Percentiles rank a stretch among this genome's conserved stretches.
phyloP scores from a whole-genome alignment of 2,329 filamentous ascomycete genomes.

The Xylariaceae sp. region DNA sequence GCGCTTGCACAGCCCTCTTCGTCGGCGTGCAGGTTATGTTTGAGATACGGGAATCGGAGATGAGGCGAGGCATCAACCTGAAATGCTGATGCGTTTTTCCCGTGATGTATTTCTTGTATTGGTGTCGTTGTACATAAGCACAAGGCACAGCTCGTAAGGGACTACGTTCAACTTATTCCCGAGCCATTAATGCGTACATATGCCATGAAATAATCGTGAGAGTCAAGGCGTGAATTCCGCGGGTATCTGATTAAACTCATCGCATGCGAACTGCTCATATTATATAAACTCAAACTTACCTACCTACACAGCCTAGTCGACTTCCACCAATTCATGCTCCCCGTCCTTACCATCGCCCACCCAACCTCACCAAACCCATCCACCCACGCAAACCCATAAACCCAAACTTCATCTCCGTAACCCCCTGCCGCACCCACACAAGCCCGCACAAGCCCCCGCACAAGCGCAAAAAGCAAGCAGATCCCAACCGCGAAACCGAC shows the following conservation, averaged over 20 bases:
- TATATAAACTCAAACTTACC: no score
- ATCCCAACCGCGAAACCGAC: slow-evolving; percentile 47
- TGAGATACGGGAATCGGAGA: slow-evolving; percentile 82
- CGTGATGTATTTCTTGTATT: not conserved
- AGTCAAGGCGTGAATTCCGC: no score
- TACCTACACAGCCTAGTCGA: not conserved
- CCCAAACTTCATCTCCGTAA: slow-evolving; percentile 34
- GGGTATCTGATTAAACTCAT: no score
- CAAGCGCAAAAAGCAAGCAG: slow-evolving; percentile 42
- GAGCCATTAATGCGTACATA: no score
- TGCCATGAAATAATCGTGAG: no score
- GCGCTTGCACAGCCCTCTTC: slow-evolving; percentile 71
- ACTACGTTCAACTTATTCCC: no score
- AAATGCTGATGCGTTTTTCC: slow-evolving; percentile 59
- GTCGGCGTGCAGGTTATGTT: slow-evolving; percentile 93
- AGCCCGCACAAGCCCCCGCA: slow-evolving; percentile 33
- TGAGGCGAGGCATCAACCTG: slow-evolving; percentile 72
- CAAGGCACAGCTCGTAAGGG: no score
- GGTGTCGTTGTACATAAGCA: not conserved
- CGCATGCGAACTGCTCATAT: no score
- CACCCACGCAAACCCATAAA: slow-evolving; percentile 24
- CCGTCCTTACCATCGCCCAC: not conserved
- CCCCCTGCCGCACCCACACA: slow-evolving; percentile 39
- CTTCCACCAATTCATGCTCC: slow-evolving; percentile 3
- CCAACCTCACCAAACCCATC: not conserved